Percentiles rank a stretch among this genome's conserved stretches.
Conservation (phyloP, 129 eudicot genomes). For the Escallonia herrerae region DNA sequence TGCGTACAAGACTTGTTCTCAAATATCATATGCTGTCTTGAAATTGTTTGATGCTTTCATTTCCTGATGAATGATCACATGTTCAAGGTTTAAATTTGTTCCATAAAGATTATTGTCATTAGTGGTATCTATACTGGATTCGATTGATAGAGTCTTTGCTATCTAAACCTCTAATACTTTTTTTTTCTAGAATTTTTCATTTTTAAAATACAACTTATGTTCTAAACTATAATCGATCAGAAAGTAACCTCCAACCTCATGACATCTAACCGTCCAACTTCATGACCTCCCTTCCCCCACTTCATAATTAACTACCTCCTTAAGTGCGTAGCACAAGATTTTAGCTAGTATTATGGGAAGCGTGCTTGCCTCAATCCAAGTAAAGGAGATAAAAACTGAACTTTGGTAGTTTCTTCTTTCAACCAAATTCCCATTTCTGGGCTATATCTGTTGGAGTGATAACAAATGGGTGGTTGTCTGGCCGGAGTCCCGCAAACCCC, state of each 20-base stretch:
- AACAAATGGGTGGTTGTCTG: conserved; percentile 23
- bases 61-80: not conserved
- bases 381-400: not conserved
- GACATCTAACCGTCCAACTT: too few relatives aligned
- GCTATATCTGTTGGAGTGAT: conserved; percentile 19
- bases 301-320: too few relatives aligned
- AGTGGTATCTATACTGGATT: too few relatives aligned
- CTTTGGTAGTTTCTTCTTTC: not conserved
- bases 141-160: too few relatives aligned
- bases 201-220: too few relatives aligned
- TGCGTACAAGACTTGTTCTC: not conserved
- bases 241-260: too few relatives aligned
- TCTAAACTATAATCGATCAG: too few relatives aligned
- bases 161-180: too few relatives aligned
- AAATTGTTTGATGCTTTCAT: not conserved
- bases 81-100: not conserved
- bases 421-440: conserved; percentile 2
- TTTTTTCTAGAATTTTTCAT: too few relatives aligned
- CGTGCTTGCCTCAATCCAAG: not conserved
- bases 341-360: not conserved
- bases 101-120: too few relatives aligned
- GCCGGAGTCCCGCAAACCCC: conserved; percentile 13
- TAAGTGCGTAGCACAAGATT: too few relatives aligned
- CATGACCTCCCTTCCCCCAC: too few relatives aligned
- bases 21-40: not conserved